Evolutionary conservation across 768 basidiomycete genomes (phyloP).

Genomic region (Leccinum boreale): DNA sequence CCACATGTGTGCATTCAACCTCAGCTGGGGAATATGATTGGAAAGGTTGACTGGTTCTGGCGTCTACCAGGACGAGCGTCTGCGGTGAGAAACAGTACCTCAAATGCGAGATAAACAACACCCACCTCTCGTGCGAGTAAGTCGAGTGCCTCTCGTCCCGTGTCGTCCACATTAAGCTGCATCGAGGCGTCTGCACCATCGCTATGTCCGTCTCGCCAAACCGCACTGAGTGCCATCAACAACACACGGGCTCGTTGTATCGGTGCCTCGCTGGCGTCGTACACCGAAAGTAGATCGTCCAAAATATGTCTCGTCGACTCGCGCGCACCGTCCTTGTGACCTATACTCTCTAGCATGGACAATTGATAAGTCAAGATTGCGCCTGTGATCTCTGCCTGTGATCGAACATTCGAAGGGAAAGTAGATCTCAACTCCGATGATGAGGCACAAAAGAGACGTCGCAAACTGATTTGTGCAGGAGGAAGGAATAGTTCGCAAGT

Average conservation of each 20-base stretch:
- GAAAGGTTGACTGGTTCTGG: constrained; percentile 29
- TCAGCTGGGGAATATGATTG: constrained; percentile 44
- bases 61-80: constrained; percentile 20
- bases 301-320: constrained; percentile 42
- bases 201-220: constrained; percentile 23
- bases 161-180: constrained; percentile 29
- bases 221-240: constrained; percentile 51
- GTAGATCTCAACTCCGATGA: constrained; percentile 6
- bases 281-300: constrained; percentile 47
- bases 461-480: constrained; percentile 48
- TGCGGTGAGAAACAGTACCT: not conserved
- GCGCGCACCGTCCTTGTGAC: constrained; percentile 56
- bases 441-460: not conserved
- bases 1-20: constrained; percentile 60
- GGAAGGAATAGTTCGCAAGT: constrained; percentile 62
- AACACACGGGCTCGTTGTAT: constrained; percentile 58
- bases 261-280: constrained; percentile 46
- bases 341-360: constrained; percentile 47
- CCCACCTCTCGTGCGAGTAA: constrained; percentile 44
- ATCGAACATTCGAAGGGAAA: constrained; percentile 12
- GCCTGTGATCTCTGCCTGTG: constrained; percentile 38
- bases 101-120: constrained; percentile 1
- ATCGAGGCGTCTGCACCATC: constrained; percentile 22
- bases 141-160: constrained; percentile 40
- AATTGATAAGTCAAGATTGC: constrained; percentile 63